These are phyloP conservation scores for Neurospora cerealis DNA, from an alignment of 495 filamentous ascomycete genomes.

Conservation along the genomic window DNA sequence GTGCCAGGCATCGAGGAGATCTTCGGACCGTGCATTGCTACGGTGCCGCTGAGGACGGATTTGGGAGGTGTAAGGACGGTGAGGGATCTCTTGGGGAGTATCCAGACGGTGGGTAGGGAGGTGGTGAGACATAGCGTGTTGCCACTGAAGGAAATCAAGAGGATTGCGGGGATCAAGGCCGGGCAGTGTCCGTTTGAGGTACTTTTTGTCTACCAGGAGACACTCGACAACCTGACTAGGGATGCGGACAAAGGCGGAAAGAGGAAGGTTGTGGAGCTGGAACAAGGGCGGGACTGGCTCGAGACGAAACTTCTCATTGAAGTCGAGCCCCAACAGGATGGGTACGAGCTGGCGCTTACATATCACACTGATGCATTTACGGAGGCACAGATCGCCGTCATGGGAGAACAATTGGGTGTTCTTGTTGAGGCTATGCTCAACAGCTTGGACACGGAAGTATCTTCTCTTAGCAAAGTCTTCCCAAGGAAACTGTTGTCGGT, in stretches of 20 bases:
- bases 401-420: conserved; percentile 31
- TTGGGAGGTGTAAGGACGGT: conserved; percentile 35
- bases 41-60: conserved; percentile 56
- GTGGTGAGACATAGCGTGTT: conserved; percentile 47
- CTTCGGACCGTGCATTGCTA: conserved; percentile 61
- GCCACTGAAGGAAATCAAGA: conserved; percentile 58
- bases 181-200: conserved; percentile 52
- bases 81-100: conserved; percentile 45
- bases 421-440: conserved; percentile 30
- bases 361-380: conserved; percentile 28
- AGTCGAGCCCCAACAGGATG: conserved; percentile 46
- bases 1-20: conserved; percentile 57
- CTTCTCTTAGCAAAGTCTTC: conserved; percentile 22
- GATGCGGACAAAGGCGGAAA: conserved; percentile 10
- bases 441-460: conserved; percentile 23
- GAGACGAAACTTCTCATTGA: conserved; percentile 68
- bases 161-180: conserved; percentile 36
- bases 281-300: conserved; percentile 43
- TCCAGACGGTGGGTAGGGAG: conserved; percentile 52
- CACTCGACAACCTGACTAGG: conserved; percentile 25
- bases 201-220: conserved; percentile 71
- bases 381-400: conserved; percentile 34
- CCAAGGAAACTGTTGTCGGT: conserved; percentile 40
- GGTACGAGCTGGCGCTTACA: conserved; percentile 49
- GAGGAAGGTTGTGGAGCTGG: neutral